Conservation (phyloP, 163 green algal species). For the Trebouxiophyceae sp. region DNA sequence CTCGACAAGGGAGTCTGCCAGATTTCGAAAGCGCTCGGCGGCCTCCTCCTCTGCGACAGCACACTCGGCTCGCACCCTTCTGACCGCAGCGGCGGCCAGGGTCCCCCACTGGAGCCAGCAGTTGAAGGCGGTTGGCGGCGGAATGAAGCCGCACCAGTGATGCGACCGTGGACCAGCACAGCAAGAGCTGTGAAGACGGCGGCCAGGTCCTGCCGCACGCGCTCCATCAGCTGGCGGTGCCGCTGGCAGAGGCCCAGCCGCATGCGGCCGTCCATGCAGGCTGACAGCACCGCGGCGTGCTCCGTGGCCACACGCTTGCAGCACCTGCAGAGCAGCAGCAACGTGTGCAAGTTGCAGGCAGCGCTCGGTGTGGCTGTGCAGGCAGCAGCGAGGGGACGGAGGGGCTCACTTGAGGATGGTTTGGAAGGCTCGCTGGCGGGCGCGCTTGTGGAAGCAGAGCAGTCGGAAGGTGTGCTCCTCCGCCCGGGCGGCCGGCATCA, state of each 20-base stretch:
- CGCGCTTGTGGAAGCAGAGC: no score
- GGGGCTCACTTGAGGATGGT: no score
- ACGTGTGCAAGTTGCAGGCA: no score
- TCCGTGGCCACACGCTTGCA: no score
- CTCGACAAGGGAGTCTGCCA: not conserved
- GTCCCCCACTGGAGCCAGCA: not conserved
- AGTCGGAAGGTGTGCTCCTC: no score
- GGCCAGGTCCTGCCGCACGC: constrained; percentile 4
- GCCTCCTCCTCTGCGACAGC: not conserved
- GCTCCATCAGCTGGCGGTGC: constrained; percentile 1
- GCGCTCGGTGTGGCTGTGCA: no score
- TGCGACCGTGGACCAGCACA: not conserved
- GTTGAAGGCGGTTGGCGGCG: not conserved
- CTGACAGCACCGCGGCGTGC: no score
- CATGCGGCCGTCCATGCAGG: no score
- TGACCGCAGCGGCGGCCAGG: not conserved
- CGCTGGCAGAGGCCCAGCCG: constrained; percentile 1
- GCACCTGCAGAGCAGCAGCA: no score
- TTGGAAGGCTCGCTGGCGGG: no score
- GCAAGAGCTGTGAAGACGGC: constrained; percentile 3
- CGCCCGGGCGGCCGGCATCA: no score
- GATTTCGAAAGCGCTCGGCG: not conserved
- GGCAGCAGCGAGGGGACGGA: no score
- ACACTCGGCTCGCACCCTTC: not conserved
- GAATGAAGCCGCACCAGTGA: not conserved